Conservation (phyloP, 805 yeast genomes). For the Myxozyma monticola region DNA sequence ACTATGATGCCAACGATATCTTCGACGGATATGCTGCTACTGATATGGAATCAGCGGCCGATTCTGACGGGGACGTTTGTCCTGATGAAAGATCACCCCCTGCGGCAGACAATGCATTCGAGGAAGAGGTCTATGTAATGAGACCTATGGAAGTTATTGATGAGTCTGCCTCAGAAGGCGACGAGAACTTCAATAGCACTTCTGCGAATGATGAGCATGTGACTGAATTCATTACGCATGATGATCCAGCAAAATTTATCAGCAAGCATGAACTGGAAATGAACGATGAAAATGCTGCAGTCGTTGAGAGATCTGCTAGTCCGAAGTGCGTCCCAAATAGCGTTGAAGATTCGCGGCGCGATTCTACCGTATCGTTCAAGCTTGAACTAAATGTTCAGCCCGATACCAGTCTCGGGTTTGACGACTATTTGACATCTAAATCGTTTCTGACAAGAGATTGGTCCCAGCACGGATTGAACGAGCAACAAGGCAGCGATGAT, state of each 20-base stretch:
- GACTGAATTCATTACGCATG: constrained; percentile 2
- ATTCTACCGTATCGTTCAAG: constrained; percentile 8
- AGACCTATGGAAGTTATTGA: background rate
- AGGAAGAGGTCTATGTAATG: background rate
- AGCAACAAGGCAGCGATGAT: background rate
- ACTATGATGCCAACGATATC: constrained; percentile 15
- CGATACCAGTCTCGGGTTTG: constrained; percentile 17
- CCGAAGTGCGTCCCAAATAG: no score
- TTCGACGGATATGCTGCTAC: constrained; percentile 7
- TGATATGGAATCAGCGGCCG: constrained; percentile 5
- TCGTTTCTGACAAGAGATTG: constrained; percentile 17
- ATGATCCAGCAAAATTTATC: no score
- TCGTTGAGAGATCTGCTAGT: background rate
- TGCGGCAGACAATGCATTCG: background rate
- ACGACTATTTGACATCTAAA: constrained; percentile 19
- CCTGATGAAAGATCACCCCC: no score
- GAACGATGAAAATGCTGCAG: background rate
- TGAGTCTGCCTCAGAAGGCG: background rate
- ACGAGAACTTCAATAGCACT: no score
- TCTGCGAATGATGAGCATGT: background rate
- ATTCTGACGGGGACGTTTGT: no score
- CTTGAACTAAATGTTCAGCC: constrained; percentile 16
- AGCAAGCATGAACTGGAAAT: background rate
- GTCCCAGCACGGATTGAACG: constrained; percentile 3
- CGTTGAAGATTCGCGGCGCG: background rate